Percentiles rank a stretch among this genome's conserved stretches.
phyloP scores from a whole-genome alignment of 768 basidiomycete species.

The Ramaria sp. region DNA sequence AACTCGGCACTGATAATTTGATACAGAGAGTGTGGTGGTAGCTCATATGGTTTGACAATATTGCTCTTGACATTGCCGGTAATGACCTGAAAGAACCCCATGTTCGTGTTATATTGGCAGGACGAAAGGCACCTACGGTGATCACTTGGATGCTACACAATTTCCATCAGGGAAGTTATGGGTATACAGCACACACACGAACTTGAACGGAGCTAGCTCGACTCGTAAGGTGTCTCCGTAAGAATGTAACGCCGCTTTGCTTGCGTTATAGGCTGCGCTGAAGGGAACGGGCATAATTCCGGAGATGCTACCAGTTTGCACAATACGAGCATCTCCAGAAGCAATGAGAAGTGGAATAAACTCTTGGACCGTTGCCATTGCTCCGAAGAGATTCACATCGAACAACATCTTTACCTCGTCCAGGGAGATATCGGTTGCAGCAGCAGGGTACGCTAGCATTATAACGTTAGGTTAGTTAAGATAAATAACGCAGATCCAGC shows the following conservation, averaged over 20 bases:
- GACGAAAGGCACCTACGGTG: background rate
- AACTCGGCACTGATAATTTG: background rate
- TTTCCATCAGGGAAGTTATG: background rate
- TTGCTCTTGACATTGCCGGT: constrained; percentile 7
- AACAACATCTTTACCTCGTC: constrained; percentile 17
- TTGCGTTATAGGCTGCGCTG: constrained; percentile 20
- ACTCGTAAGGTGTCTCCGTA: constrained; percentile 23
- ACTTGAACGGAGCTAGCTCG: constrained; percentile 26
- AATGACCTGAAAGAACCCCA: background rate
- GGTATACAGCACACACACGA: background rate
- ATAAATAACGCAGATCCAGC: constrained; percentile 1
- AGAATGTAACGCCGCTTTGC: constrained; percentile 24
- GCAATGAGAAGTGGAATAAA: constrained; percentile 21
- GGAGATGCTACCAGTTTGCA: constrained; percentile 10
- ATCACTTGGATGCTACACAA: constrained; percentile 4
- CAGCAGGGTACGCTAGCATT: constrained; percentile 14
- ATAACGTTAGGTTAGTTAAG: background rate
- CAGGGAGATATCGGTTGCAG: constrained; percentile 19
- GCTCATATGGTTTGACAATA: background rate
- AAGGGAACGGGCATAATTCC: constrained; percentile 22
- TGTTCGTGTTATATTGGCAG: too few relatives aligned
- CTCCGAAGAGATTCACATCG: constrained; percentile 24
- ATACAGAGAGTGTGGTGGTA: background rate
- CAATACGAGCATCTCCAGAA: background rate
- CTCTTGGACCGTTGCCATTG: constrained; percentile 23